These are phyloP conservation scores for Populus ilicifolia DNA, from an alignment of 345 rosid genomes.

Conservation along the genomic window DNA sequence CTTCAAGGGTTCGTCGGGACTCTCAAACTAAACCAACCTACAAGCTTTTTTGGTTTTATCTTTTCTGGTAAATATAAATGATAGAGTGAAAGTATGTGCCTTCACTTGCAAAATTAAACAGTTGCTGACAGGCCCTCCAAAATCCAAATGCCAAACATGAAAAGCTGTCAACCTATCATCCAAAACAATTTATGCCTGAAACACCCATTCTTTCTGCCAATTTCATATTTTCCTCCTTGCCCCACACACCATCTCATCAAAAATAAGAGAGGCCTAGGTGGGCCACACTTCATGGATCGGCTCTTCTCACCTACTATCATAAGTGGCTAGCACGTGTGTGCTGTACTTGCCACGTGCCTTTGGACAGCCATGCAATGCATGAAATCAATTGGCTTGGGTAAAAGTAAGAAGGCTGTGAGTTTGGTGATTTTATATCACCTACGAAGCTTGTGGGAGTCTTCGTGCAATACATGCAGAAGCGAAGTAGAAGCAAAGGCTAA, in stretches of 20 bases:
- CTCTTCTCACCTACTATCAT: background rate
- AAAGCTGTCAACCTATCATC: conserved; percentile 37
- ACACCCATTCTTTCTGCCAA: conserved; percentile 9
- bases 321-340: conserved; percentile 6
- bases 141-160: conserved; percentile 31
- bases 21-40: background rate
- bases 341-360: conserved; percentile 3
- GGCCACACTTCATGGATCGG: background rate
- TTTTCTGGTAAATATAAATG: background rate
- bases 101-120: background rate
- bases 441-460: background rate
- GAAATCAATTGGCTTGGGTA: background rate
- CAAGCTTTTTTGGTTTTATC: background rate
- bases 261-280: background rate
- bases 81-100: background rate
- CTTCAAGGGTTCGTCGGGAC: conserved; percentile 9
- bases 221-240: conserved; percentile 3
- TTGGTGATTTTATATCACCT: background rate
- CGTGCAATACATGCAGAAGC: background rate
- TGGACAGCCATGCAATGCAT: conserved; percentile 12
- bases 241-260: background rate
- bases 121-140: conserved; percentile 23
- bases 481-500: background rate
- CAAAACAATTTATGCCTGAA: conserved; percentile 15
- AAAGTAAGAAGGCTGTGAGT: background rate